phyloP scores from a whole-genome alignment of 176 grass and related monocot species.

The Oryza nivara region DNA sequence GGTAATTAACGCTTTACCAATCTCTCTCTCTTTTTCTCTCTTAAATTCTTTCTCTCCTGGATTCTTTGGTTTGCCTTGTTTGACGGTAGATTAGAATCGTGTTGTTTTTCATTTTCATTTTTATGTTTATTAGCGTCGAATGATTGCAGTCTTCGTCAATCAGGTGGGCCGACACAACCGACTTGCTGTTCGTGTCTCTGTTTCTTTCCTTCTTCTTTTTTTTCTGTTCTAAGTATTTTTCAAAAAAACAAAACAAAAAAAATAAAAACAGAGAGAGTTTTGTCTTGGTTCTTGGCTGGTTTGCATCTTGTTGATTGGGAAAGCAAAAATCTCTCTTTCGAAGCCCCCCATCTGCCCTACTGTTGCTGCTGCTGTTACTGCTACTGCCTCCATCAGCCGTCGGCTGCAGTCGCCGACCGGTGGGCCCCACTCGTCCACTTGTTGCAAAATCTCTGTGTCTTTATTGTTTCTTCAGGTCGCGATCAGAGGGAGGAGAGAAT shows the following conservation, averaged over 20 bases:
- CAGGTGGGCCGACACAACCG: not conserved
- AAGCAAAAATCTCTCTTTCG: not conserved
- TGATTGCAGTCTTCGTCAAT: not conserved
- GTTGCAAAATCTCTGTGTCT: not conserved
- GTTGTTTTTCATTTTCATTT: not conserved
- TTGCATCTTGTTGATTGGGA: constrained; percentile 20
- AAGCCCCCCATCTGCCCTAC: no score
- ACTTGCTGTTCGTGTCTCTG: not conserved
- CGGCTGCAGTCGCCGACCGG: no score
- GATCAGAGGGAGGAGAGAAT: not conserved
- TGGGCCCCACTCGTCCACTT: not conserved
- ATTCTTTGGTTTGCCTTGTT: not conserved
- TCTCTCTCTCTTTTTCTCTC: not conserved
- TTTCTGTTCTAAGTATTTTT: not conserved
- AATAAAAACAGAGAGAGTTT: not conserved
- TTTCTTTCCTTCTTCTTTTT: not conserved
- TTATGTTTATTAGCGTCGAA: not conserved
- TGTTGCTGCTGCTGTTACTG: not conserved
- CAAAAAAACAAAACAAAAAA: not conserved
- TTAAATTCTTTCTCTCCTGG: not conserved
- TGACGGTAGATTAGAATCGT: not conserved
- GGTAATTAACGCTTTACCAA: not conserved
- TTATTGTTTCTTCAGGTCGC: not conserved
- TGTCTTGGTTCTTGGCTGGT: not conserved
- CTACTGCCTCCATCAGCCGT: not conserved